Base-by-base conservation (phyloP, 148 eudicot species). In the Polygonum aviculare region DNA sequence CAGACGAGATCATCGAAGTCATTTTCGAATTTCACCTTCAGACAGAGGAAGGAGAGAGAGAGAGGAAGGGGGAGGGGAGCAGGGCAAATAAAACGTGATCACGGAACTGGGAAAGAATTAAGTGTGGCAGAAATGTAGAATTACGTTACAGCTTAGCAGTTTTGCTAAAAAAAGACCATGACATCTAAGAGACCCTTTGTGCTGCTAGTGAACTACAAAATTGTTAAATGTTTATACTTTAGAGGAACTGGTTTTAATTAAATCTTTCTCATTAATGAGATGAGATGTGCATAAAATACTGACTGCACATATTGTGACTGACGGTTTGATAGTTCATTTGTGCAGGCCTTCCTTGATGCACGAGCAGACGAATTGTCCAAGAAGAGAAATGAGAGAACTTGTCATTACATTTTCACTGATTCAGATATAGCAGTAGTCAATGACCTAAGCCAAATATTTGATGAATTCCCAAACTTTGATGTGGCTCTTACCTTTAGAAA, bases 401-500 rank as follows among this genome's bases (percentile, higher is more conserved):
- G n/a, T 75, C 89, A 96, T 69, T 90, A 88, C 82, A 91, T 96
- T 55, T 96, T 96, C 77, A 93, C 97, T 18, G 98, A 96, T 82
- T 89, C 98, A 21, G 99, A 96, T 80, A 82, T 93, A 76, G 98
- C 94, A 3, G 89, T 96, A 49, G 91, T 96, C 77, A 91, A 83
- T 74, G 89, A 96, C 82, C 86, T 96, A 49, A 92, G 89, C 69
- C 82, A 81, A 76, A 83, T 96, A 40, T 96, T 96, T 77, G 76
- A 77, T 22, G 77, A 86, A 75, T 78, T 85, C 79, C 70, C 89
- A 79, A 79, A 80, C 77, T 89, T 93, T 84, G 85, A 96, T 83
- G 26, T 93, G 80, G 98, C 93, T 71, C 93, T 96, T 81, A 96
- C 99, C 69, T 96, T 93, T 81, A 85, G 99, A 60, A 96, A 93